Base-by-base conservation (phyloP, 2,329 filamentous ascomycete genomes). In the Myrmaecium sp. region DNA sequence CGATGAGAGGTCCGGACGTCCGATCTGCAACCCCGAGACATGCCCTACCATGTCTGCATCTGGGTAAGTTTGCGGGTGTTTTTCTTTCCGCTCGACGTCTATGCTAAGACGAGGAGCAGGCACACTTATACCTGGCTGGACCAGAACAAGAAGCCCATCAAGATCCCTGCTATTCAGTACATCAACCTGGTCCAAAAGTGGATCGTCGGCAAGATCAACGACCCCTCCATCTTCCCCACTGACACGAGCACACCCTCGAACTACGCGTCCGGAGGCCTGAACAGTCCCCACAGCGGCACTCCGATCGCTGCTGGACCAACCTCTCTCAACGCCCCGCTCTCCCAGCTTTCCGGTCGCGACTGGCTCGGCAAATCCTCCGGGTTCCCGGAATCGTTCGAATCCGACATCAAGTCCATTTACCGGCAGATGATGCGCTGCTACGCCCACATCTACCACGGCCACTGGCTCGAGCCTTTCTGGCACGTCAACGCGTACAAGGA, bases 61-160 rank as follows among this genome's bases (percentile, higher is more conserved):
- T 52, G 66, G 72, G 84, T 93, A 63, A 62, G 83, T 72, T 30
- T 16, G 11, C 19, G 12, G 9, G 8, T n/a, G 13, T 23, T 17
- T 24, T n/a, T 7, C 2, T 11, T 11, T 17, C 17, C 17, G 6
- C 16, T 9, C 5, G 10, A 23, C 12, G 10, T n/a, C 23, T 9
- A 28, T 24, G 14, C 18, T 19, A 15, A 21, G 21, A 14, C 10
- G 5, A 13, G 12, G 14, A 4, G 23, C n/a, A 91, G 89, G 43
- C 77, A 92, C 53, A 92, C 82, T 14, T 95, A 93, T 52, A 94
- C 84, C 25, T 95, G 86, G 86, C 69, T 95, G 29, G 91, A 94
- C 54, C 74, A 75, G 37, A 74, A 80, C 42, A 73, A 77, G 40
- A 75, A 82, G 46, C 83, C 86, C 7, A 83, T 92, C 36, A 86